Percentiles rank a stretch among this genome's conserved stretches.
These are phyloP conservation scores for Barbatosphaeria neglecta DNA, from an alignment of 495 filamentous ascomycete genomes.

Conservation along the genomic window DNA sequence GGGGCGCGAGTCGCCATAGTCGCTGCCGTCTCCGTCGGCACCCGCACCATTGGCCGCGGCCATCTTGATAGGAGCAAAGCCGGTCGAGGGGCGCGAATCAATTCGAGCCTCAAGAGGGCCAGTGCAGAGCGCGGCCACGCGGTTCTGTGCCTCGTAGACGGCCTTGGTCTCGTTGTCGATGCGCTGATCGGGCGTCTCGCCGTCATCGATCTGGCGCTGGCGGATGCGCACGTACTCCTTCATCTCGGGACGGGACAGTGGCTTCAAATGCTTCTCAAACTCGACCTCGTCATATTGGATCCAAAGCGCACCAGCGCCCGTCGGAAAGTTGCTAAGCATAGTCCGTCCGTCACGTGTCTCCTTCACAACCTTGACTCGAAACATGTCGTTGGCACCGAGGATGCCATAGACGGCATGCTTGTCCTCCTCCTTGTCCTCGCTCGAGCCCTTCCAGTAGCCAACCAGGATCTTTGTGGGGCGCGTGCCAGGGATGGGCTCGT, in stretches of 20 bases:
- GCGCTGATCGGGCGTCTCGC: slow-evolving; percentile 31
- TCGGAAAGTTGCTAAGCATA: slow-evolving; percentile 37
- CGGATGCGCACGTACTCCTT: slow-evolving; percentile 44
- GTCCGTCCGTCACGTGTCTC: slow-evolving; percentile 37
- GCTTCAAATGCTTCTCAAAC: slow-evolving; percentile 33
- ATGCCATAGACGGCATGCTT: slow-evolving; percentile 43
- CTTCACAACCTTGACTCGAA: slow-evolving; percentile 38
- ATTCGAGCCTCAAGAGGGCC: too few relatives aligned
- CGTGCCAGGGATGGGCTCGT: slow-evolving; percentile 16
- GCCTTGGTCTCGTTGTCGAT: slow-evolving; percentile 35
- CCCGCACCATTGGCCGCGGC: slow-evolving; percentile 2
- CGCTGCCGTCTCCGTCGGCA: slow-evolving; percentile 4
- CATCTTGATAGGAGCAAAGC: background rate
- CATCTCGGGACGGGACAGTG: slow-evolving; percentile 32
- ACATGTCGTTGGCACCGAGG: slow-evolving; percentile 40
- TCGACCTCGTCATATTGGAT: slow-evolving; percentile 42
- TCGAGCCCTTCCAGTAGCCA: slow-evolving; percentile 38
- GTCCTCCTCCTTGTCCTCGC: slow-evolving; percentile 19
- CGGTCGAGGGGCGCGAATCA: background rate
- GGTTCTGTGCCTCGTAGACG: slow-evolving; percentile 31
- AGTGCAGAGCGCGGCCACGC: slow-evolving; percentile 18
- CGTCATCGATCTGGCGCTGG: slow-evolving; percentile 33
- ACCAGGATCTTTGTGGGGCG: slow-evolving; percentile 37
- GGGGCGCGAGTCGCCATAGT: slow-evolving; percentile 4
- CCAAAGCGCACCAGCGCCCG: slow-evolving; percentile 41